These are phyloP conservation scores for Backusella tarrabulga DNA, from an alignment of 192 early-diverging fungal species.

Conservation along the genomic window DNA sequence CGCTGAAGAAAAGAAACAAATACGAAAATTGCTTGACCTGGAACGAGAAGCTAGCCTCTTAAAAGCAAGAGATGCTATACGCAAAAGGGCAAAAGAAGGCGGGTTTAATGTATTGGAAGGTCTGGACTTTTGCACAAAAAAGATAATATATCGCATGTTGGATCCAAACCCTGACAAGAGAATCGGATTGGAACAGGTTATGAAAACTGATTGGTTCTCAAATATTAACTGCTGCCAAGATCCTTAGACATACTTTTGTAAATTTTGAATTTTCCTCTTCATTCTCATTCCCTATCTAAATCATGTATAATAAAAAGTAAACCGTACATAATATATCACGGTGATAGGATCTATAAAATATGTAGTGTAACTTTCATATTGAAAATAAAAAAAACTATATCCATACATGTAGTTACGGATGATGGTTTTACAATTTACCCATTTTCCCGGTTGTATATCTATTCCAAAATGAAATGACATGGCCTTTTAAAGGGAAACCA, in stretches of 20 bases:
- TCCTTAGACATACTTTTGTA: not conserved
- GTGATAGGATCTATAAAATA: not conserved
- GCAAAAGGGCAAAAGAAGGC: slow-evolving; percentile 27
- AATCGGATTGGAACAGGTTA: slow-evolving; percentile 9
- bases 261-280: not conserved
- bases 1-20: slow-evolving; percentile 8
- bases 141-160: slow-evolving; percentile 33
- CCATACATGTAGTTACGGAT: not conserved
- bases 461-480: not conserved
- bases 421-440: not conserved
- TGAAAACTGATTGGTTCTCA: slow-evolving; percentile 29
- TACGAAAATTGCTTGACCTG: slow-evolving; percentile 42
- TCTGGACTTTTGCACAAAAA: slow-evolving; percentile 30
- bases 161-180: slow-evolving; percentile 31
- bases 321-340: not conserved
- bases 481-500: no score
- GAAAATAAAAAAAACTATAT: not conserved
- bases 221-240: slow-evolving; percentile 20
- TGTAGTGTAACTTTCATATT: not conserved
- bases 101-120: slow-evolving; percentile 29
- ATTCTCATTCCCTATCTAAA: not conserved
- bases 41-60: slow-evolving; percentile 16
- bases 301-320: not conserved
- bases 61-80: slow-evolving; percentile 27
- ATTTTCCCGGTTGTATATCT: not conserved